Evolutionary conservation across 2,329 filamentous ascomycete species (phyloP), one percentile per base, ranked within the genome.

Genomic region (Metarhizium album): DNA sequence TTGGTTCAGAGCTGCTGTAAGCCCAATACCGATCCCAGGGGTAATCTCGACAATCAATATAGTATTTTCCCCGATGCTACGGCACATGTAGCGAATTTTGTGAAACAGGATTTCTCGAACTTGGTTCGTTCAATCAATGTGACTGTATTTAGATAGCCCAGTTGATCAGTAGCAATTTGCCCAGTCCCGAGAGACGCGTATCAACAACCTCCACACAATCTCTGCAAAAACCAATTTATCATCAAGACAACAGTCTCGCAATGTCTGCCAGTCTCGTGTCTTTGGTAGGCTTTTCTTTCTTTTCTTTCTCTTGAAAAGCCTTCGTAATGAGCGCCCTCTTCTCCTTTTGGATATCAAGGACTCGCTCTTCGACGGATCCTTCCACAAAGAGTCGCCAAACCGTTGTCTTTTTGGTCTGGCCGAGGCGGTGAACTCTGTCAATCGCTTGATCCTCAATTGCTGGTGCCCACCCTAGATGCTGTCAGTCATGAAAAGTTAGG

Each of bases 371-470:
- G 4, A 95, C 82, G 7, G 80, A 86, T 1, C 75, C 79, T 58
- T 95, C 86, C 70, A 95, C 85, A 2, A 95, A 80, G 9, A 95
- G 72, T 45, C 89, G 75, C 74, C 88, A 93, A 1, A 95, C 83
- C 1, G 81, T 90, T 0, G 85, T 90, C 54, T 83, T 78, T 37
- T 86, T 78, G 55, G 77, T 90, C 69, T 95, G 90, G 0, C 90
- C 90, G 0, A 95, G 74, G 0, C 90, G 78, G 63, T 95, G 87
- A 6, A 95, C 89, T 4, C 90, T 84, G 62, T 95, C 90, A 2
- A 95, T 78, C 3, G 90, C 90, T 64, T 95, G 90, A 58, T 95
- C 89, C 66, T 95, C 90, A 50, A 95, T 93, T 1, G 89, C 89
- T 0, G 90, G 90, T 1, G 90, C 89, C 86, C 90, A 95, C 90